A percentile compares a stretch with the other conserved stretches of the same genome.
These are phyloP conservation scores for Neofusicoccum parvum DNA, from an alignment of 2,329 filamentous ascomycete species.

Conservation along the genomic window DNA sequence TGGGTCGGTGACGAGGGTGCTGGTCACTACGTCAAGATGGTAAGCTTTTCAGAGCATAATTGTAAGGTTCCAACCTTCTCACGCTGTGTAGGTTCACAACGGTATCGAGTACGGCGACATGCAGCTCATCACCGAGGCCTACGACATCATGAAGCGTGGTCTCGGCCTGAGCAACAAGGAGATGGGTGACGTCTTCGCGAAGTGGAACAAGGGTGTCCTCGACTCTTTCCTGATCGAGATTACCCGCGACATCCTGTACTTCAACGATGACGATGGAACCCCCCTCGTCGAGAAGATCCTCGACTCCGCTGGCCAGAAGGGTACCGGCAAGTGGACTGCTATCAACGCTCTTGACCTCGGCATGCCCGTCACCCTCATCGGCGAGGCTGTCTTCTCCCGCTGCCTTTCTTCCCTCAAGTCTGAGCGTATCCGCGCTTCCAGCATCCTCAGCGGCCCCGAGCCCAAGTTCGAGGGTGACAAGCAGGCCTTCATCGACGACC, in stretches of 20 bases:
- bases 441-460: conserved; percentile 74
- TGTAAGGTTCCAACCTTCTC: neutral
- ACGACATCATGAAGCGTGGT: conserved; percentile 99
- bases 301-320: conserved; percentile 97
- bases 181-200: conserved; percentile 89
- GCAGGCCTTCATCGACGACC: conserved; percentile 90
- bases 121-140: conserved; percentile 99
- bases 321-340: conserved; percentile 99
- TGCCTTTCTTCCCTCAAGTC: conserved; percentile 94
- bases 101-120: conserved; percentile 99
- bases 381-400: conserved; percentile 92
- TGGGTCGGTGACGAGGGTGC: conserved; percentile 99
- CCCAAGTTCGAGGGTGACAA: conserved; percentile 87
- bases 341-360: conserved; percentile 98
- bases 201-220: conserved; percentile 98
- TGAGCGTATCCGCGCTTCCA: conserved; percentile 82
- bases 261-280: conserved; percentile 89
- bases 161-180: conserved; percentile 87
- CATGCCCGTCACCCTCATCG: conserved; percentile 97
- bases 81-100: conserved; percentile 69
- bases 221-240: conserved; percentile 99
- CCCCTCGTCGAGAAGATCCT: conserved; percentile 98
- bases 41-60: neutral
- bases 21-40: conserved; percentile 99
- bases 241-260: conserved; percentile 97